A percentile compares a stretch with the other conserved stretches of the same genome.
Conservation (phyloP, 2,329 filamentous ascomycete genomes). For the Sarocladiaceae sp. region DNA sequence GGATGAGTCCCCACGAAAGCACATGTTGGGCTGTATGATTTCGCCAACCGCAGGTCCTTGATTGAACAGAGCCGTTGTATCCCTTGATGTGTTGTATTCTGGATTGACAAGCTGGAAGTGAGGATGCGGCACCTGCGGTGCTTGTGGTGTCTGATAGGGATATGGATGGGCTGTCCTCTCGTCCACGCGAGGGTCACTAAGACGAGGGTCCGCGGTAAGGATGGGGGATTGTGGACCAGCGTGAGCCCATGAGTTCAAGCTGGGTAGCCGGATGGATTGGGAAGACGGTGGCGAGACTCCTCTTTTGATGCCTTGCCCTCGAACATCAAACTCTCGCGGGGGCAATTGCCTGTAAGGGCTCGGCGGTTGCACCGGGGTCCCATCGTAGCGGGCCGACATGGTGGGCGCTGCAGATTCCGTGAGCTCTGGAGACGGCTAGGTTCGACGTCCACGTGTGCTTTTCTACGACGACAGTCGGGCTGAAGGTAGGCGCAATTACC, state of each 20-base stretch:
- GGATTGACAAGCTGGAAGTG: background rate
- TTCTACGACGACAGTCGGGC: background rate
- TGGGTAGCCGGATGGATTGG: background rate
- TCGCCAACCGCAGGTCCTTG: background rate
- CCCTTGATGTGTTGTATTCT: background rate
- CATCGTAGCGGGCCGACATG: constrained; percentile 1
- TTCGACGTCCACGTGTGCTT: background rate
- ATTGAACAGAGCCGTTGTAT: background rate
- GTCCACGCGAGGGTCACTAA: background rate
- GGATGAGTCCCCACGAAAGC: constrained; percentile 1
- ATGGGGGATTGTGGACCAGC: background rate
- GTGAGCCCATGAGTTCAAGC: background rate
- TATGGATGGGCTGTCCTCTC: background rate
- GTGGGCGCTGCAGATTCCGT: background rate
- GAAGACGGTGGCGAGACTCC: background rate
- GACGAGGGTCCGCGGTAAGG: background rate
- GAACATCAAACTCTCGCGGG: background rate
- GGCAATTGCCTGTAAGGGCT: background rate
- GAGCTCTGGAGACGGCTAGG: background rate
- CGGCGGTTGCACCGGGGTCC: background rate
- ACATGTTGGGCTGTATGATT: background rate
- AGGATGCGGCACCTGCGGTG: background rate
- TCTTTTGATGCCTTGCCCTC: background rate
- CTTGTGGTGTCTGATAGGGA: no score
- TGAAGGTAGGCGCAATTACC: background rate